A percentile compares a stretch with the other conserved stretches of the same genome.
Evolutionary conservation across 2,329 filamentous ascomycete species (phyloP).

Genomic region (Calonectria honghensis): DNA sequence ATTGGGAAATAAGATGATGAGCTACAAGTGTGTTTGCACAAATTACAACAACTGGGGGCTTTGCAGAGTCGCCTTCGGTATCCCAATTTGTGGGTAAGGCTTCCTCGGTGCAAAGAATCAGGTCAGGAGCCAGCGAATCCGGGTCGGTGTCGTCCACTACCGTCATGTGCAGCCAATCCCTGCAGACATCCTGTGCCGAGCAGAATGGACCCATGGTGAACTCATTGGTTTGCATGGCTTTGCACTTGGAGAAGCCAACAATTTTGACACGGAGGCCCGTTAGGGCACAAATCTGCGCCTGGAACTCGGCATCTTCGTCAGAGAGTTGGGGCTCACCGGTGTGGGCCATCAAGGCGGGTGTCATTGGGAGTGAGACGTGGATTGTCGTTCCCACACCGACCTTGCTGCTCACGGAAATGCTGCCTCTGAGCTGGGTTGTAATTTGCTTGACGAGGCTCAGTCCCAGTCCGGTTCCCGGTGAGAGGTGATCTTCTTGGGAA

Average conservation of each 20-base stretch:
- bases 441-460: constrained; percentile 79
- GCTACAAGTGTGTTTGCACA: constrained; percentile 59
- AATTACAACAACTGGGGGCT: constrained; percentile 57
- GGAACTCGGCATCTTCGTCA: constrained; percentile 50
- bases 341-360: constrained; percentile 3
- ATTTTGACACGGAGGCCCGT: constrained; percentile 5
- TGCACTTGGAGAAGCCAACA: neutral
- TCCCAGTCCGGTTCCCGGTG: constrained; percentile 78
- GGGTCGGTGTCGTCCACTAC: constrained; percentile 34
- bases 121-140: constrained; percentile 48
- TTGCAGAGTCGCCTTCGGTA: constrained; percentile 31
- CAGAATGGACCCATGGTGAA: constrained; percentile 35
- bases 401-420: constrained; percentile 72
- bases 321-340: constrained; percentile 52
- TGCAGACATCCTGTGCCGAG: constrained; percentile 40
- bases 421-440: constrained; percentile 75
- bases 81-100: constrained; percentile 33
- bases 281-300: neutral
- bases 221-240: constrained; percentile 21
- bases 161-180: constrained; percentile 50
- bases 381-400: constrained; percentile 61
- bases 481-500: constrained; percentile 76
- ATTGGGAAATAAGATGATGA: constrained; percentile 43
- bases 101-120: constrained; percentile 52
- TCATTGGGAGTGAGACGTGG: constrained; percentile 58